phyloP scores from a whole-genome alignment of 2,329 filamentous ascomycete genomes.

The Huntiella savannae region DNA sequence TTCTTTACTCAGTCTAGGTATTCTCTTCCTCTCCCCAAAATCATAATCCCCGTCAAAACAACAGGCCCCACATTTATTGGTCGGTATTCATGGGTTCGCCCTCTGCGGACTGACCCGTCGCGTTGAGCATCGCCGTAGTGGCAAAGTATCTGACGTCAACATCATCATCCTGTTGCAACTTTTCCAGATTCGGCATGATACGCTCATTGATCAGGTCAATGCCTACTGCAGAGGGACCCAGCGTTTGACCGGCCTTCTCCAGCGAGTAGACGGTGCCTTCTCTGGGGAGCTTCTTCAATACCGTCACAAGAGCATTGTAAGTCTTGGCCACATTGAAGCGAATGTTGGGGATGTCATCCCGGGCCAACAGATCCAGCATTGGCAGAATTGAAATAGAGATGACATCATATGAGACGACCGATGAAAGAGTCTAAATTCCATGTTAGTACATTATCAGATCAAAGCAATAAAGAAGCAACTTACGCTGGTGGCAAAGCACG shows the following conservation, averaged over 20 bases:
- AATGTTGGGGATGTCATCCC: constrained; percentile 94
- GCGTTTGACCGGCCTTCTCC: constrained; percentile 54
- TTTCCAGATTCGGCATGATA: constrained; percentile 77
- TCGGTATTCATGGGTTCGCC: constrained; percentile 46
- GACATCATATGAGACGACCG: constrained; percentile 80
- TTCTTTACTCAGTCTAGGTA: constrained; percentile 1
- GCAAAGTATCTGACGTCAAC: constrained; percentile 97
- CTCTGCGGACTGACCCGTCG: constrained; percentile 23
- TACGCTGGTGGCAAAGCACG: constrained; percentile 97
- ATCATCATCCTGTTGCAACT: constrained; percentile 91
- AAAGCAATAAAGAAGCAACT: constrained; percentile 21
- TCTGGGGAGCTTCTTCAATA: constrained; percentile 78
- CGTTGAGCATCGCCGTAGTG: constrained; percentile 58
- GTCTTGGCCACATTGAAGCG: constrained; percentile 99
- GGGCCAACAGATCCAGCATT: constrained; percentile 85
- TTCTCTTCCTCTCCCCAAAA: not conserved
- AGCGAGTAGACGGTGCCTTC: constrained; percentile 70
- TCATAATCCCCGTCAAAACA: not conserved
- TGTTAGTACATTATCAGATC: constrained; percentile 15
- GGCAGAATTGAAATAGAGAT: constrained; percentile 86
- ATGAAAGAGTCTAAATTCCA: constrained; percentile 58
- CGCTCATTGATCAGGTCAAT: constrained; percentile 69
- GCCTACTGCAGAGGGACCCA: constrained; percentile 48
- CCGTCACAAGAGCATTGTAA: constrained; percentile 73
- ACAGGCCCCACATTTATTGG: constrained; percentile 22